phyloP scores from a whole-genome alignment of 345 rosid species.

The Rhizophora apiculata region DNA sequence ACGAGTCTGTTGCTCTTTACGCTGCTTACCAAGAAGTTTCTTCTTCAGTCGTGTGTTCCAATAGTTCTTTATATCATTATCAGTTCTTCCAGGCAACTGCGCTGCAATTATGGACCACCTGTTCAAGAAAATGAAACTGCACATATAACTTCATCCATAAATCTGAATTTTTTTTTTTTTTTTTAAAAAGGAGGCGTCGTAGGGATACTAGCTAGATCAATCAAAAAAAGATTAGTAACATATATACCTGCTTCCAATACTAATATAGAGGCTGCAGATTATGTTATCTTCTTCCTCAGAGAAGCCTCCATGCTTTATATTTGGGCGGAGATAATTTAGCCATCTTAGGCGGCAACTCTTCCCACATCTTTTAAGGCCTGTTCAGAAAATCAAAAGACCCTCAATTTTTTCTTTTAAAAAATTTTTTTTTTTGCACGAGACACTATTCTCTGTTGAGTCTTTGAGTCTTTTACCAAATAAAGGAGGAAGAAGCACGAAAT shows the following conservation, averaged over 20 bases:
- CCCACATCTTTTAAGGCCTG: constrained; percentile 35
- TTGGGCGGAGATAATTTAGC: constrained; percentile 35
- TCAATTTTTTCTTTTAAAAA: background rate
- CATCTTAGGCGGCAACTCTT: constrained; percentile 35
- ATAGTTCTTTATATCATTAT: constrained; percentile 35
- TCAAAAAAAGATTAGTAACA: too few relatives aligned
- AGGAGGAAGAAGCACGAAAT: background rate
- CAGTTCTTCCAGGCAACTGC: constrained; percentile 34
- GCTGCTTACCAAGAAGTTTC: constrained; percentile 33
- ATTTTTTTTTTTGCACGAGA: background rate
- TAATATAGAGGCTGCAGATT: constrained; percentile 37
- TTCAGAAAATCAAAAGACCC: background rate
- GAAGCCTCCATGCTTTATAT: constrained; percentile 31
- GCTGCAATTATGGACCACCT: constrained; percentile 37
- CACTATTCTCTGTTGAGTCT: too few relatives aligned
- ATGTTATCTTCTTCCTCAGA: constrained; percentile 35
- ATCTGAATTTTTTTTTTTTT: too few relatives aligned
- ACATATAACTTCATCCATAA: too few relatives aligned
- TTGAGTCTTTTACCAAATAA: background rate
- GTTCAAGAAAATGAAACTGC: background rate
- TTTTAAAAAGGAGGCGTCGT: too few relatives aligned
- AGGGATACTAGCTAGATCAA: too few relatives aligned
- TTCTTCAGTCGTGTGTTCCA: constrained; percentile 34
- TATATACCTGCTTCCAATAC: constrained; percentile 32
- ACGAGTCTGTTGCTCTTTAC: constrained; percentile 25